Percentiles rank a stretch among this genome's conserved stretches.
Conservation (phyloP, 176 grass and related monocot species). For the Hyparrhenia diplandra region DNA sequence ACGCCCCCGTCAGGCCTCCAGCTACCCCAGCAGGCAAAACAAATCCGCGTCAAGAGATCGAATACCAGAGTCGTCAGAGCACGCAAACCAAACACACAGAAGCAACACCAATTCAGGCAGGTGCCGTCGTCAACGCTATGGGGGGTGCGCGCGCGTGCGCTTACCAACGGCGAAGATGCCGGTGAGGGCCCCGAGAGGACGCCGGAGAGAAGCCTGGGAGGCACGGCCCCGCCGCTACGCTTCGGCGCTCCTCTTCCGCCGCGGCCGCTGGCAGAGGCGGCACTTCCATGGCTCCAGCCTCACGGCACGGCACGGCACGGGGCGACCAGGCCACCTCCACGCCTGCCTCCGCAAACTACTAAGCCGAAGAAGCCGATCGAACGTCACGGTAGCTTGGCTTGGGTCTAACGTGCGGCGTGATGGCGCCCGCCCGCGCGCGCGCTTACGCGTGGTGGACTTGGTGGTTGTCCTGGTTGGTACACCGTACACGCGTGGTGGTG, state of each 20-base stretch:
- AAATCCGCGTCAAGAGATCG: constrained; percentile 16
- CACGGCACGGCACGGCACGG: background rate
- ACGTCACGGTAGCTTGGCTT: background rate
- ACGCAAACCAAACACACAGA: background rate
- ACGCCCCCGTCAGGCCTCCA: constrained; percentile 73
- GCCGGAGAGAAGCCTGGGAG: constrained; percentile 53
- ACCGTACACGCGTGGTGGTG: background rate
- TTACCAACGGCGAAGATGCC: constrained; percentile 62
- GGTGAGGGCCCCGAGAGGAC: constrained; percentile 63
- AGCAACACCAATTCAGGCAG: background rate
- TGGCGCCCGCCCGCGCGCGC: background rate
- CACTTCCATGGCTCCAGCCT: constrained; percentile 31
- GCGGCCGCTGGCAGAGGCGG: background rate
- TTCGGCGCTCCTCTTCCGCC: constrained; percentile 28
- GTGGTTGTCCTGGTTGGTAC: background rate
- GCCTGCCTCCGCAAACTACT: background rate
- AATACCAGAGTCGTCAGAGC: background rate
- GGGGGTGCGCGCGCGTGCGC: background rate
- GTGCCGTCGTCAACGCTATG: background rate
- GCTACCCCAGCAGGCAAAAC: constrained; percentile 23
- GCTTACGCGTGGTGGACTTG: background rate
- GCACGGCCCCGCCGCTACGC: constrained; percentile 11
- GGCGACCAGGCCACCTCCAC: background rate
- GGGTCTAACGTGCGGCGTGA: background rate
- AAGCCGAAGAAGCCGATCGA: background rate